These are phyloP conservation scores for Penicillium sp. DNA, from an alignment of 2,329 filamentous ascomycete genomes.

Conservation along the genomic window DNA sequence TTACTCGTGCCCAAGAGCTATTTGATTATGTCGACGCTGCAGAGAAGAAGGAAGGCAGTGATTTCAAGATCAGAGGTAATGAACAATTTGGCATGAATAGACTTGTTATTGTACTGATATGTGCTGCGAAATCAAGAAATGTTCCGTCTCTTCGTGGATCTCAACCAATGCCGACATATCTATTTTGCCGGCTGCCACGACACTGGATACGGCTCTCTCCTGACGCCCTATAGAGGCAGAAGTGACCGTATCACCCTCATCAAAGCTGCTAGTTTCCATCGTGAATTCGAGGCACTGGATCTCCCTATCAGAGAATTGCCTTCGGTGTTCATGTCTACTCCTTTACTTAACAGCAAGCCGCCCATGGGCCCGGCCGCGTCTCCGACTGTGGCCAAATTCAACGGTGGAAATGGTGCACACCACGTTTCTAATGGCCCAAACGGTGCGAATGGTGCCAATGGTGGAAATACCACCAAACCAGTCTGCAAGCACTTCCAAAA, in stretches of 20 bases:
- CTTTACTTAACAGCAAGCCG: slow-evolving; percentile 22
- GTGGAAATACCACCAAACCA: slow-evolving; percentile 11
- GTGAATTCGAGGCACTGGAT: slow-evolving; percentile 46
- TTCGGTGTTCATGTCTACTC: slow-evolving; percentile 44
- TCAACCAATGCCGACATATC: slow-evolving; percentile 56
- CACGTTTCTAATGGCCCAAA: slow-evolving; percentile 1
- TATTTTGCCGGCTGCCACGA: slow-evolving; percentile 58
- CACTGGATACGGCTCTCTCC: slow-evolving; percentile 48
- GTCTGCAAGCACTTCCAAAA: slow-evolving; percentile 31
- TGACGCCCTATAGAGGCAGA: slow-evolving; percentile 46
- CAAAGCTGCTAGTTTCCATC: slow-evolving; percentile 44
- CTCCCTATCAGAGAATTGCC: slow-evolving; percentile 46
- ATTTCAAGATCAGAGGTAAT: slow-evolving; percentile 52
- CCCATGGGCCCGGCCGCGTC: neutral
- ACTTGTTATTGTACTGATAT: slow-evolving; percentile 11
- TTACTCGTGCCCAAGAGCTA: slow-evolving; percentile 50
- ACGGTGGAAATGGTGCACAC: slow-evolving; percentile 5
- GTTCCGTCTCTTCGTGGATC: slow-evolving; percentile 46
- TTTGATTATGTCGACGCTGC: slow-evolving; percentile 57
- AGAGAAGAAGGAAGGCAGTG: slow-evolving; percentile 52
- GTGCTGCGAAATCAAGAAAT: slow-evolving; percentile 21
- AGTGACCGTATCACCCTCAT: slow-evolving; percentile 49
- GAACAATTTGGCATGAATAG: neutral
- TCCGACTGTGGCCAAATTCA: slow-evolving; percentile 1
- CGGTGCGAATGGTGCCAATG: slow-evolving; percentile 2